These are phyloP conservation scores for Tubosaeta sp. DNA, from an alignment of 768 basidiomycete species.

Conservation along the genomic window DNA sequence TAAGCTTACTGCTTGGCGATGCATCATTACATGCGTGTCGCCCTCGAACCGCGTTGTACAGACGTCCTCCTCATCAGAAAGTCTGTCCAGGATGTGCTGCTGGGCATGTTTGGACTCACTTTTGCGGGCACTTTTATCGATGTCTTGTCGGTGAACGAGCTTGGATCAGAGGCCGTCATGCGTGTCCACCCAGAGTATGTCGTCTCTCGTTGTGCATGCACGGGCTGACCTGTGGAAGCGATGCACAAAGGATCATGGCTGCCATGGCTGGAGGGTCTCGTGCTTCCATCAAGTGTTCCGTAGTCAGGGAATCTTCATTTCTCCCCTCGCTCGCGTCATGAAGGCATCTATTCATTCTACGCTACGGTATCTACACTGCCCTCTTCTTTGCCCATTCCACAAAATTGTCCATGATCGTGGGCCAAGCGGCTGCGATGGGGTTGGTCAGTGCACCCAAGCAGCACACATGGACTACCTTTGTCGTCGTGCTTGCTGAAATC, in stretches of 20 bases:
- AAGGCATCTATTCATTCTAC: conserved; percentile 7
- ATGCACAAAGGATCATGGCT: conserved; percentile 22
- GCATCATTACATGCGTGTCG: conserved; percentile 23
- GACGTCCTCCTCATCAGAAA: conserved; percentile 50
- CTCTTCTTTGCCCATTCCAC: conserved; percentile 58
- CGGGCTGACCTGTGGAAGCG: conserved; percentile 11
- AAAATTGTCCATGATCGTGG: conserved; percentile 82
- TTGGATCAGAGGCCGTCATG: conserved; percentile 21
- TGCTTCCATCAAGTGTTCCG: conserved; percentile 23
- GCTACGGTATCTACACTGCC: neutral
- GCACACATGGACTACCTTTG: conserved; percentile 50
- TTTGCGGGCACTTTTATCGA: conserved; percentile 52
- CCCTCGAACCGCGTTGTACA: conserved; percentile 21
- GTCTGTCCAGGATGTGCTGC: conserved; percentile 50
- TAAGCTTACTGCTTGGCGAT: conserved; percentile 8
- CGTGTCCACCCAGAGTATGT: conserved; percentile 20
- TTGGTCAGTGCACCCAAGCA: neutral
- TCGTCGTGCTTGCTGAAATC: conserved; percentile 69
- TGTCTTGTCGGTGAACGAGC: conserved; percentile 45
- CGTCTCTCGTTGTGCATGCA: neutral
- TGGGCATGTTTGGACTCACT: conserved; percentile 52
- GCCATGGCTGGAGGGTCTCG: conserved; percentile 20
- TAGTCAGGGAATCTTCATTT: conserved; percentile 27
- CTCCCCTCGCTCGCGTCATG: conserved; percentile 27
- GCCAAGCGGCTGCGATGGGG: conserved; percentile 66